phyloP scores from a whole-genome alignment of 2,329 filamentous ascomycete species.

The Hypoxylon sp. region DNA sequence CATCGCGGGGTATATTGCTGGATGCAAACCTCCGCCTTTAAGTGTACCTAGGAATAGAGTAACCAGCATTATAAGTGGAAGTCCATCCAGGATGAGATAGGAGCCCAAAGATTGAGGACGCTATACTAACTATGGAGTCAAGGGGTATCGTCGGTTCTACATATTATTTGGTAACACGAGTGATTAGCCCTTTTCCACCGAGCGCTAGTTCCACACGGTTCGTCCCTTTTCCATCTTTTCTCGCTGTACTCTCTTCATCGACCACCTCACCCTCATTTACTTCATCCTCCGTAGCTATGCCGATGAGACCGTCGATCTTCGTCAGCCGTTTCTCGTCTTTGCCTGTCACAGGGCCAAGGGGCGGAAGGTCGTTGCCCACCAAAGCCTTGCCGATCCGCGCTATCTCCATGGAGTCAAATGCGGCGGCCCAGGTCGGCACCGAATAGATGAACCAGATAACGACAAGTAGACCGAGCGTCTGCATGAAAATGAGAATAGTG shows the following conservation, averaged over 20 bases:
- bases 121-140: neutral
- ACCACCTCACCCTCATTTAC: neutral
- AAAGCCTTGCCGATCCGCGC: conserved; percentile 32
- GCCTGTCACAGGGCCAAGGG: conserved; percentile 24
- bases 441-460: conserved; percentile 31
- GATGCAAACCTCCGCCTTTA: no score
- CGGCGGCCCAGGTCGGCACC: conserved; percentile 33
- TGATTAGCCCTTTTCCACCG: conserved; percentile 20
- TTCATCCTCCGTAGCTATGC: conserved; percentile 2
- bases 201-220: neutral
- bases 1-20: no score
- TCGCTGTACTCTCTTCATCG: neutral
- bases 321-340: conserved; percentile 24
- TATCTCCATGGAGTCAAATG: conserved; percentile 28
- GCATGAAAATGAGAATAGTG: conserved; percentile 29
- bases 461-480: conserved; percentile 19
- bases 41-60: no score
- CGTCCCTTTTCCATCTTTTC: neutral
- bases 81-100: no score
- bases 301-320: conserved; percentile 25
- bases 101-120: neutral
- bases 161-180: neutral
- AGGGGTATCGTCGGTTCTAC: neutral
- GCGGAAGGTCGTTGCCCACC: conserved; percentile 29
- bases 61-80: no score